Conservation (phyloP, 352 stramenopile genomes). For the Pythium aphanidermatum region DNA sequence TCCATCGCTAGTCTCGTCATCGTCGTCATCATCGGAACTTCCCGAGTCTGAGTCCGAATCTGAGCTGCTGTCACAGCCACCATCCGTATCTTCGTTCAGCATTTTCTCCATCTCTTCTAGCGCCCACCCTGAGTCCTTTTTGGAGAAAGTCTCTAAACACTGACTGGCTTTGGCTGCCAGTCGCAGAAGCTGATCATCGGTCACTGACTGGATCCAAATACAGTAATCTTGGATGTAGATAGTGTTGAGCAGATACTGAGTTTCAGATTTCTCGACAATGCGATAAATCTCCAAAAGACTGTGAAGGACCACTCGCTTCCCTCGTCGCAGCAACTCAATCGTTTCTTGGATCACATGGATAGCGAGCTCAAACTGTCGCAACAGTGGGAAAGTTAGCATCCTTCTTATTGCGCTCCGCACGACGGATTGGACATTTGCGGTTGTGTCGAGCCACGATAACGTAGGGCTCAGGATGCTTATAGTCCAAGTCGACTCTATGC, state of each 20-base stretch:
- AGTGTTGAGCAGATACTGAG: conserved; percentile 95
- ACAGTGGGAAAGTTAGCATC: conserved; percentile 95
- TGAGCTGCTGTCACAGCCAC: conserved; percentile 8
- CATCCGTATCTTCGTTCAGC: conserved; percentile 28
- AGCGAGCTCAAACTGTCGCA: conserved; percentile 89
- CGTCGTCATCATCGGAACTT: conserved; percentile 7
- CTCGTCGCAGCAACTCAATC: conserved; percentile 72
- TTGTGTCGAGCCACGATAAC: conserved; percentile 92
- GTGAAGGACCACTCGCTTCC: conserved; percentile 86
- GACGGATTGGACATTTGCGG: conserved; percentile 46
- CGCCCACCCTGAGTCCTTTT: conserved; percentile 68
- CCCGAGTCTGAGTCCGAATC: conserved; percentile 18
- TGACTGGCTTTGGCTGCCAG: conserved; percentile 31
- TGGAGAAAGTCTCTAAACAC: conserved; percentile 37
- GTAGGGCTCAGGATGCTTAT: conserved; percentile 92
- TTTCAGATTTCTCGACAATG: conserved; percentile 93
- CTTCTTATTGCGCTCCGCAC: conserved; percentile 76
- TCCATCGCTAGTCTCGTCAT: background rate
- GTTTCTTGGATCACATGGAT: conserved; percentile 81
- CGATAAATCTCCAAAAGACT: conserved; percentile 88
- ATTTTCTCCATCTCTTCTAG: conserved; percentile 68
- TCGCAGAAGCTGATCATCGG: conserved; percentile 35
- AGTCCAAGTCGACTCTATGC: conserved; percentile 96
- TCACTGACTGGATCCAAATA: conserved; percentile 74
- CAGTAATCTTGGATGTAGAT: conserved; percentile 95